Evolutionary conservation across 805 yeast species (phyloP), one percentile per base, ranked within the genome.

Genomic region (Wickerhamiella qilinensis): DNA sequence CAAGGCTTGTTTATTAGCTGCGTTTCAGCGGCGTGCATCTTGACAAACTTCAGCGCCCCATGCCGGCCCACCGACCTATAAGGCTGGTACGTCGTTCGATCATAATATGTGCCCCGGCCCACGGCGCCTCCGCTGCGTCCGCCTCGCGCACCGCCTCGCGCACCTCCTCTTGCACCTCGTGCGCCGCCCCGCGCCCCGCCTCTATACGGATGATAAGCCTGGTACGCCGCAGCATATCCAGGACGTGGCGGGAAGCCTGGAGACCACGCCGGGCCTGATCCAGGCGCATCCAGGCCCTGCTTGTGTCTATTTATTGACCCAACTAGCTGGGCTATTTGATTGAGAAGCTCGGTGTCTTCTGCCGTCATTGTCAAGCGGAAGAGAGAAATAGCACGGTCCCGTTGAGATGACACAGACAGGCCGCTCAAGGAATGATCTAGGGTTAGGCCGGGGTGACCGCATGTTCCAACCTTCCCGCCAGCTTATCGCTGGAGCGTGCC

Each of bases 1-100:
- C 62, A 57, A 2, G 49, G 54, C 31, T 41, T 40, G 22, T 51
- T 43, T 36, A 41, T 44, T 30, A 22, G 25, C 25, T 22, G 25
- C 11, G 25, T 22, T 22, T 22, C 25, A 11, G 25, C 6, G 9
- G 9, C 11, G 25, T 22, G 25, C 25, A 11, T 11, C 25, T 11
- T 22, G 25, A 25, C 39, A 25, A 35, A 40, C 21, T 11, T 12
- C 9, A 17, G 4, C 20, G 20, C 25, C 33, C 40, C 35, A 24
- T 22, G 24, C 17, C 35, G 24, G 7, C 35, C 15, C 27, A 16
- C n/a, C 7, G 20, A 6, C n/a, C n/a, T n/a, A n/a, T n/a, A n/a
- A n/a, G n/a, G n/a, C n/a, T n/a, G n/a, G n/a, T n/a, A n/a, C n/a
- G n/a, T n/a, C n/a, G n/a, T n/a, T n/a, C n/a, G n/a, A n/a, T n/a